A percentile compares a stretch with the other conserved stretches of the same genome.
These are phyloP conservation scores for Penicillium mononematosum DNA, from an alignment of 495 filamentous ascomycete genomes.

Conservation along the genomic window DNA sequence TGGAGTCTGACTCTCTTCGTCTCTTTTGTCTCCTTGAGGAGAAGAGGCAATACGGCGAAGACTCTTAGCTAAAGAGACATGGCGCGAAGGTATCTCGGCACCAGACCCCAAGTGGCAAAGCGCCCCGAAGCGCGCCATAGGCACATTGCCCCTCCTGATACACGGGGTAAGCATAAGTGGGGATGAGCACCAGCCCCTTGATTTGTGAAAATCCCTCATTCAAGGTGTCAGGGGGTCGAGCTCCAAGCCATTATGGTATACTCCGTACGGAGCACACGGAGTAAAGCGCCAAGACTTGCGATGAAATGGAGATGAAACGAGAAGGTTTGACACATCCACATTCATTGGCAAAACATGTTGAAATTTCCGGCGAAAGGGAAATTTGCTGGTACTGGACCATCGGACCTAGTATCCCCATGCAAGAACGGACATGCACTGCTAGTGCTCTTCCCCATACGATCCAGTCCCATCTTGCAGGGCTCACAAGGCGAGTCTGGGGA, in stretches of 20 bases:
- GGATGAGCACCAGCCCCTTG: background rate
- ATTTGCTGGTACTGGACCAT: too few species aligned
- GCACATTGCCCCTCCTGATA: constrained; percentile 18
- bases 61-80: constrained; percentile 18
- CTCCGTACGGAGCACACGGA: background rate
- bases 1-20: background rate
- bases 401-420: background rate
- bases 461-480: constrained; percentile 18
- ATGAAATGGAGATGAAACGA: background rate
- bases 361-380: background rate
- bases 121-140: background rate
- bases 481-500: constrained; percentile 15
- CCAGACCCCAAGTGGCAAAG: constrained; percentile 10
- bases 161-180: constrained; percentile 1
- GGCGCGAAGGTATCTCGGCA: constrained; percentile 17
- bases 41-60: background rate
- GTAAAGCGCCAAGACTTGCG: background rate
- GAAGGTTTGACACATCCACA: background rate
- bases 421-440: background rate
- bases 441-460: constrained; percentile 15
- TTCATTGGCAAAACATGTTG: background rate
- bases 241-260: constrained; percentile 1
- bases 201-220: constrained; percentile 11
- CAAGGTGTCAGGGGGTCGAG: background rate
- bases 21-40: background rate